Evolutionary conservation across 2,329 filamentous ascomycete genomes (phyloP).

Genomic region (Calonectria montana): DNA sequence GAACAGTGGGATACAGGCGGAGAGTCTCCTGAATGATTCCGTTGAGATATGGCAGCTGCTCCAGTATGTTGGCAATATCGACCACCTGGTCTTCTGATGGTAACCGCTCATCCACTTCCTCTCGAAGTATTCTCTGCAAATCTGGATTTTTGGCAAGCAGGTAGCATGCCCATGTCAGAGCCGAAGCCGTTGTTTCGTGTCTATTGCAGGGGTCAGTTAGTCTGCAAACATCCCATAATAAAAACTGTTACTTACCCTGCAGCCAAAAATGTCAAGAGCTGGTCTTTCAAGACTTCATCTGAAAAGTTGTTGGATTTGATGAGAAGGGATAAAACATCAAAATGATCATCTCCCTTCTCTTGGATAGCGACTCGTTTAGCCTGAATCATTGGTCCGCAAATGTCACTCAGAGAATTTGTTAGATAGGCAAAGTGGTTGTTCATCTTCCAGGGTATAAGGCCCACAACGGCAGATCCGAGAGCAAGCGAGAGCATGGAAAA

Average conservation of each 20-base stretch:
- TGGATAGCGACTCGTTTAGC: conserved; percentile 61
- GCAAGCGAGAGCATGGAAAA: conserved; percentile 32
- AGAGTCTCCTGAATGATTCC: conserved; percentile 76
- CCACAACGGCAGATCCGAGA: conserved; percentile 17
- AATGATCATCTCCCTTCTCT: conserved; percentile 57
- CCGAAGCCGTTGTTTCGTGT: conserved; percentile 36
- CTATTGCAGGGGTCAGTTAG: neutral
- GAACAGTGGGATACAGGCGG: conserved; percentile 75
- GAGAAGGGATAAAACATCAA: conserved; percentile 73
- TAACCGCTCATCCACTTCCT: conserved; percentile 17
- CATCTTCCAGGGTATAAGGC: conserved; percentile 35
- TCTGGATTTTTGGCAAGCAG: conserved; percentile 31
- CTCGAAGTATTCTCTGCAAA: conserved; percentile 29
- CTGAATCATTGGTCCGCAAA: conserved; percentile 46
- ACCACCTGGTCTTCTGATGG: conserved; percentile 41
- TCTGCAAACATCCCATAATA: neutral
- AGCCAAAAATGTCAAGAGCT: conserved; percentile 66
- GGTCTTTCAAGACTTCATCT: conserved; percentile 63
- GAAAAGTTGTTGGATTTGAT: conserved; percentile 64
- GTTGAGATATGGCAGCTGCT: conserved; percentile 75
- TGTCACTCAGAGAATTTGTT: conserved; percentile 18
- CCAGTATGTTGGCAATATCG: conserved; percentile 64
- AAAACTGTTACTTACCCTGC: conserved; percentile 24
- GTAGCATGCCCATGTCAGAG: conserved; percentile 35
- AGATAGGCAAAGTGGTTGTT: conserved; percentile 29